Conservation (phyloP, 148 eudicot species). For the Fallopia convolvulus region DNA sequence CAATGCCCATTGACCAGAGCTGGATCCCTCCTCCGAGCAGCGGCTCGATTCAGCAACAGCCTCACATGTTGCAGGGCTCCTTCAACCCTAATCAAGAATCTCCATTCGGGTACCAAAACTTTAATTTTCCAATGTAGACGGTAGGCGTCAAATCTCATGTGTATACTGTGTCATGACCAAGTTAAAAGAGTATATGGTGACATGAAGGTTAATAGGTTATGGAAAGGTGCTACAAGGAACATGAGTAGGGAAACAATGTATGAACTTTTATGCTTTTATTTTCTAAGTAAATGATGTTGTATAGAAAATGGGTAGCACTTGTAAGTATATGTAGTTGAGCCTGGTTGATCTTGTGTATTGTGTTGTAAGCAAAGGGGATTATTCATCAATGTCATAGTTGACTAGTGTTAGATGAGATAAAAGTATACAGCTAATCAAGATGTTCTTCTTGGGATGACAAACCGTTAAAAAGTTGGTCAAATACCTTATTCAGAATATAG, state of each 20-base stretch:
- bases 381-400: not conserved
- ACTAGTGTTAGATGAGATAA: not conserved
- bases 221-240: not conserved
- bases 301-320: not conserved
- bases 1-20: constrained; percentile 30
- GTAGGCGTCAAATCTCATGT: not conserved
- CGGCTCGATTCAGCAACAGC: constrained; percentile 15
- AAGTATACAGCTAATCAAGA: not conserved
- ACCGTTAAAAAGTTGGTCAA: too few relatives aligned
- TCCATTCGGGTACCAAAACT: constrained; percentile 26
- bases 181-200: not conserved
- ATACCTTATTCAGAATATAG: too few relatives aligned
- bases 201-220: not conserved
- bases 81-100: constrained; percentile 45
- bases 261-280: not conserved
- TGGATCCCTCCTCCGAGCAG: constrained; percentile 36
- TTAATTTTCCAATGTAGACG: constrained; percentile 26
- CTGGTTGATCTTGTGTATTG: not conserved
- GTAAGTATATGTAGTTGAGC: not conserved
- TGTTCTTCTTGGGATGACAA: not conserved
- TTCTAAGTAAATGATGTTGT: not conserved
- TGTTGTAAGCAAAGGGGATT: not conserved
- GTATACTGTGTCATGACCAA: not conserved
- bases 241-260: not conserved
- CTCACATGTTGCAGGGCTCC: constrained; percentile 14